Evolutionary conservation across 2,329 filamentous ascomycete species (phyloP).

Genomic region (Pleoardoris graminearum): DNA sequence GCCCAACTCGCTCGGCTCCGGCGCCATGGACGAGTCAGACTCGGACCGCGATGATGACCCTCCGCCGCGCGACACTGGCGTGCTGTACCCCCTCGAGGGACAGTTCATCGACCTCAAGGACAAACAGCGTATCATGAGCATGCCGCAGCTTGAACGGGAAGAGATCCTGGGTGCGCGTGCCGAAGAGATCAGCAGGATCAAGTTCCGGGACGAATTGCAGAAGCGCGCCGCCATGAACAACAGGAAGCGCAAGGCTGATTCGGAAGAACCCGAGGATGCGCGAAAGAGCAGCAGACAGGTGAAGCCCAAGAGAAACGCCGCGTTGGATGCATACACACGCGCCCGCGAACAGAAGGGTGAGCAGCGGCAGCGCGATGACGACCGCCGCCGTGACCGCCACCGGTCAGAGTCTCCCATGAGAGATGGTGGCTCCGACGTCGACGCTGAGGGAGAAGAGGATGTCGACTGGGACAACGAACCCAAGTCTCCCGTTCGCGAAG

Average conservation of each 20-base stretch:
- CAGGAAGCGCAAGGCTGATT: conserved; percentile 74
- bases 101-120: conserved; percentile 66
- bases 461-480: conserved; percentile 71
- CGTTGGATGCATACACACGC: conserved; percentile 66
- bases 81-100: conserved; percentile 83
- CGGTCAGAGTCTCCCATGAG: conserved; percentile 48
- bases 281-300: conserved; percentile 64
- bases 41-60: conserved; percentile 49
- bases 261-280: conserved; percentile 76
- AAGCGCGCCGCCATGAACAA: conserved; percentile 67
- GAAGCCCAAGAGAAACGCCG: conserved; percentile 65
- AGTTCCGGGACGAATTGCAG: conserved; percentile 80
- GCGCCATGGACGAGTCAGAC: conserved; percentile 83
- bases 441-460: conserved; percentile 72
- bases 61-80: conserved; percentile 61
- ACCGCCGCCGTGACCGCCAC: conserved; percentile 52
- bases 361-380: conserved; percentile 56
- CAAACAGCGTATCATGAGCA: conserved; percentile 69
- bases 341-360: conserved; percentile 64
- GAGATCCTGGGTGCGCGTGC: conserved; percentile 86
- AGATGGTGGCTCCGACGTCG: conserved; percentile 58
- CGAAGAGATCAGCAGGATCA: conserved; percentile 77
- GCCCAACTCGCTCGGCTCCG: conserved; percentile 74
- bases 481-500: conserved; percentile 61
- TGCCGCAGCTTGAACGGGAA: conserved; percentile 91